Evolutionary conservation across 2,329 filamentous ascomycete genomes (phyloP).

Genomic region (Apiospora pterosperma): DNA sequence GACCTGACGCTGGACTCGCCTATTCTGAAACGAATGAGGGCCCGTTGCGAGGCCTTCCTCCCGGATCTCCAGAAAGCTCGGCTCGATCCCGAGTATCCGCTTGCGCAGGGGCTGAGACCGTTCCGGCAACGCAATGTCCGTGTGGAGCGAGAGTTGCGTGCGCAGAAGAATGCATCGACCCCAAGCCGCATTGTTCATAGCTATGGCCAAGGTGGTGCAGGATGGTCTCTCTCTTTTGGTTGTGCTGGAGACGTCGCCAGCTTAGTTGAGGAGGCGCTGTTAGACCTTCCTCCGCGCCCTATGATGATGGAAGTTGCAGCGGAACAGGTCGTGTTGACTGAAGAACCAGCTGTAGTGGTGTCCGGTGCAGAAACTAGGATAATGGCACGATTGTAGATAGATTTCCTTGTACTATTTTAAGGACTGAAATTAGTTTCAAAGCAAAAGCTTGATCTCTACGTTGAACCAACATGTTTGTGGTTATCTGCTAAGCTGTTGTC

Average conservation of each 20-base stretch:
- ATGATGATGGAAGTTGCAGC: not conserved
- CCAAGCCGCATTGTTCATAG: conserved; percentile 36
- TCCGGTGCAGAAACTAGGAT: too few species aligned
- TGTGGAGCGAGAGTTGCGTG: conserved; percentile 37
- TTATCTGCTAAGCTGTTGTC: too few species aligned
- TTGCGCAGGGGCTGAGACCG: conserved; percentile 40
- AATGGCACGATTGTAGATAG: too few species aligned
- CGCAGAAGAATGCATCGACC: conserved; percentile 7
- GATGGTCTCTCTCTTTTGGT: conserved; percentile 38
- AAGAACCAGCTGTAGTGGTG: too few species aligned
- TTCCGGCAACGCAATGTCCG: conserved; percentile 36
- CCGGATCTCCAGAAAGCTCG: conserved; percentile 36
- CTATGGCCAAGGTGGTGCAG: conserved; percentile 42
- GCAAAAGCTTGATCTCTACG: too few species aligned
- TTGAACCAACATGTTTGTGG: too few species aligned
- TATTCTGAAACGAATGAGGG: conserved; percentile 37
- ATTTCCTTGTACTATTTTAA: too few species aligned
- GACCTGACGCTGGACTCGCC: conserved; percentile 35
- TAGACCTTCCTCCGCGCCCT: not conserved
- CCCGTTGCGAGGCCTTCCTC: conserved; percentile 38
- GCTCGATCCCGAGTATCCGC: conserved; percentile 35
- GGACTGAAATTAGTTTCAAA: too few species aligned
- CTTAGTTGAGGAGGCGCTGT: conserved; percentile 31
- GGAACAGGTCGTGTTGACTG: too few species aligned
- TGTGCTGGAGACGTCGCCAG: conserved; percentile 33